A percentile compares a stretch with the other conserved stretches of the same genome.
Evolutionary conservation across 345 rosid genomes (phyloP).

Genomic region (Arabis alpina): DNA sequence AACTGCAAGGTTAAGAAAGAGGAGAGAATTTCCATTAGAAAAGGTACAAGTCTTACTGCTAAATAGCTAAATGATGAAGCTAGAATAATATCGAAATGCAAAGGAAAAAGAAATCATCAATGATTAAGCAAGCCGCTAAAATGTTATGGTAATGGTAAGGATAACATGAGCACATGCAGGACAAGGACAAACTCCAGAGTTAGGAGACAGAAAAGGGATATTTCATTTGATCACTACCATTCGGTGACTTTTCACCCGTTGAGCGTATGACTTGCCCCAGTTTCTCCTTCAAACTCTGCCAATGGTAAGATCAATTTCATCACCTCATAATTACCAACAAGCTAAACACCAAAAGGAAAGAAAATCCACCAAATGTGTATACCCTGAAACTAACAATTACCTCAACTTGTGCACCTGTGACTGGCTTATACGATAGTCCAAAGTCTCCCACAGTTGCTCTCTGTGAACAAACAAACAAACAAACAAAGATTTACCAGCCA

Average conservation of each 20-base stretch:
- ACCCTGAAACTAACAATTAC: conserved; percentile 41
- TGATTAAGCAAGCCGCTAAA: neutral
- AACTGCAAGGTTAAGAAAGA: conserved; percentile 54
- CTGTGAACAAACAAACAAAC: conserved; percentile 50
- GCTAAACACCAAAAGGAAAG: conserved; percentile 4
- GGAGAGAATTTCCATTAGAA: conserved; percentile 18
- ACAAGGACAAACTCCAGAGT: neutral
- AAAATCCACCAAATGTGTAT: neutral
- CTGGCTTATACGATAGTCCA: conserved; percentile 69
- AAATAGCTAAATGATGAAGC: conserved; percentile 18
- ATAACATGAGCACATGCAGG: conserved; percentile 16
- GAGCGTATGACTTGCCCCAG: conserved; percentile 64
- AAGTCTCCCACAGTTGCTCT: conserved; percentile 68
- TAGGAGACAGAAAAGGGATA: neutral
- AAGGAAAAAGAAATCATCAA: neutral
- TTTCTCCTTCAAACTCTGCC: conserved; percentile 61
- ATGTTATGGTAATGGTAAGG: conserved; percentile 13
- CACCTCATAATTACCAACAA: neutral
- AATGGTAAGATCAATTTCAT: conserved; percentile 13
- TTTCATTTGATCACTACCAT: conserved; percentile 50
- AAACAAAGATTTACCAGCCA: neutral
- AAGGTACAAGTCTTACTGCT: conserved; percentile 16
- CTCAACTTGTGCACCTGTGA: conserved; percentile 71
- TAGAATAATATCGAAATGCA: neutral
- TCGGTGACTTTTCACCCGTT: conserved; percentile 38